Base-by-base conservation (phyloP, 2,329 filamentous ascomycete genomes). In the Scorias spongiosa region DNA sequence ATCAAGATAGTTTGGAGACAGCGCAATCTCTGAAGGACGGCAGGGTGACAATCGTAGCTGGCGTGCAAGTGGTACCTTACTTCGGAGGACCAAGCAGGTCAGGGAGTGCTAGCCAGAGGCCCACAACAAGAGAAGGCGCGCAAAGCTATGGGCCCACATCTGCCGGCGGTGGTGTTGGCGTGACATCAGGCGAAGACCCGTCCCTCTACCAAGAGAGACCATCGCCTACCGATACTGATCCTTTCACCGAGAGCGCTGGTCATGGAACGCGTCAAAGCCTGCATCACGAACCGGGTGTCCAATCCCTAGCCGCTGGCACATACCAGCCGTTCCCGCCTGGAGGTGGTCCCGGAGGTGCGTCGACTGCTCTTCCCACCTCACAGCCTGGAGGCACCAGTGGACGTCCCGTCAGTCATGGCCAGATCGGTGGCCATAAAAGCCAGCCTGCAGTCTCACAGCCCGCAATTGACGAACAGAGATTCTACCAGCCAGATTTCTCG, bases 1-100 rank as follows among this genome's bases (percentile, higher is more conserved):
- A 96, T 63, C 86, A 95, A 58, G 85, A 93, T 63, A 89, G 95
- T 63, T 78, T 89, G 5, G 88, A 95, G 50, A 76, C 85, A 39
- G 91, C 84, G 1, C 72, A 78, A 26, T 87, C 85, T n/a, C 69
- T 98, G 18, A 80, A 91, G 55, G 82, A 84, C 49, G 91, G 91
- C 6, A 79, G 87, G 47, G 84, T 89, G 11, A 95, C 87, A 1
- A 71, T 93, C 41, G 84, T 98, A 8, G 87, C 88, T 41, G 89
- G 89, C 37, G 86, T 96, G 10, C 88, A 95, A 57, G 91, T 98
- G 10, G 84, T 96, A 14, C 91, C 91, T 6, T 58, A 57, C 48
- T 57, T 54, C 40, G 54, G 48, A 15, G 48, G 51, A 12, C 50
- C 53, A 7, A 57, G 53, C 43, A 45, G 57, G 17, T 57, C 53